Evolutionary conservation across 192 early-diverging fungal genomes (phyloP).

Genomic region (Backusella mclennaniae): DNA sequence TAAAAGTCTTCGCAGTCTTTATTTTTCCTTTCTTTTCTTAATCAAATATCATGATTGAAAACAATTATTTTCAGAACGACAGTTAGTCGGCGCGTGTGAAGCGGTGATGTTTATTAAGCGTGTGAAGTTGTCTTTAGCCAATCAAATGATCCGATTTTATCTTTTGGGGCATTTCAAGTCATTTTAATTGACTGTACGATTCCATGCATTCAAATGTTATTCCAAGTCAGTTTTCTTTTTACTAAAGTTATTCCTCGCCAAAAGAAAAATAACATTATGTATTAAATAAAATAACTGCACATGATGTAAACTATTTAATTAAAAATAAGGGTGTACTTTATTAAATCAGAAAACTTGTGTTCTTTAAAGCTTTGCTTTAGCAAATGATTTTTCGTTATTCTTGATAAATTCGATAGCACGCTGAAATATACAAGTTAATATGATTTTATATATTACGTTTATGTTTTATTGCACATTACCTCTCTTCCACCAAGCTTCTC

Average conservation of each 20-base stretch:
- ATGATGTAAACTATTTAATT: not conserved
- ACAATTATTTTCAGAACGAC: not conserved
- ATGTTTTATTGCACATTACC: constrained; percentile 2
- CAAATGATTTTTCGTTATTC: constrained; percentile 17
- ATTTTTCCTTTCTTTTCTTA: no score
- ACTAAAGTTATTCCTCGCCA: not conserved
- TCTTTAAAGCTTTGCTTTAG: constrained; percentile 22
- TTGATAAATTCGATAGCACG: constrained; percentile 31
- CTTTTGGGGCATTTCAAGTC: not conserved
- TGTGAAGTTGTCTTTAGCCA: not conserved
- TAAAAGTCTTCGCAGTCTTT: no score
- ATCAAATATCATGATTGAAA: no score
- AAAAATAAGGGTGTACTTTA: not conserved
- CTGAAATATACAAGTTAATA: not conserved
- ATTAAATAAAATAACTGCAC: not conserved
- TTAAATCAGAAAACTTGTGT: not conserved
- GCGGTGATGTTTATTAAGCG: not conserved
- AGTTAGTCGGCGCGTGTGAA: not conserved
- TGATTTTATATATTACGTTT: not conserved
- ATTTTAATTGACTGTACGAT: not conserved
- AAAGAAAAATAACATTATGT: not conserved
- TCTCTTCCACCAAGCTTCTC: constrained; percentile 29
- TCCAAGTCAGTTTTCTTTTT: not conserved
- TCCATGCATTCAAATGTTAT: not conserved
- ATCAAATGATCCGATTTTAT: not conserved